Conservation (phyloP, 768 basidiomycete genomes). For the Hericium rajendrae region DNA sequence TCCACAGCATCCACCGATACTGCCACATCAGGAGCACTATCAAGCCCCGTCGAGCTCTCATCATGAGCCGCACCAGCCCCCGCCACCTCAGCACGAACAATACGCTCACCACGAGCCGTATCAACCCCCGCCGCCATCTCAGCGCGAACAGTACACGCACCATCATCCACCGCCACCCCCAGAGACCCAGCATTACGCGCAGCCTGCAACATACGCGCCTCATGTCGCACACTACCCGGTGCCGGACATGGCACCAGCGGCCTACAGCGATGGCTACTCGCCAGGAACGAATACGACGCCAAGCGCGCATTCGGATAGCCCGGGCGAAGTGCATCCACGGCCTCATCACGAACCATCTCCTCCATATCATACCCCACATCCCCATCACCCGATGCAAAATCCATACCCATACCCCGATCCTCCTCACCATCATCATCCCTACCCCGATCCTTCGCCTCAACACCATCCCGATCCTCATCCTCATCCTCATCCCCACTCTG, state of each 20-base stretch:
- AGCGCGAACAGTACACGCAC: background rate
- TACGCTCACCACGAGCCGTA: background rate
- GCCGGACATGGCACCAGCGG: background rate
- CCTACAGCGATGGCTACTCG: background rate
- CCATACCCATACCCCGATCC: too few relatives aligned
- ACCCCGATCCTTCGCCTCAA: too few relatives aligned
- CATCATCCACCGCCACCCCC: background rate
- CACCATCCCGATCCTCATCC: too few relatives aligned
- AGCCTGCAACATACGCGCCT: background rate
- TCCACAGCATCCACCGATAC: background rate
- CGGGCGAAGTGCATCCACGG: background rate
- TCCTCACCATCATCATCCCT: too few relatives aligned
- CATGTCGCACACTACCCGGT: background rate
- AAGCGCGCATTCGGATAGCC: background rate
- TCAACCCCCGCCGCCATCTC: background rate
- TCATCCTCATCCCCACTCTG: too few relatives aligned
- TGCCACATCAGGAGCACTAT: background rate
- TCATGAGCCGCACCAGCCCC: background rate
- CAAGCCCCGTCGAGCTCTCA: background rate
- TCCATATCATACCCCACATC: too few relatives aligned
- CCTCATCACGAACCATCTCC: too few relatives aligned
- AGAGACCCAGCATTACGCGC: background rate
- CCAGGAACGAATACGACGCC: background rate
- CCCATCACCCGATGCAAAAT: too few relatives aligned
- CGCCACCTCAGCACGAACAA: background rate